Evolutionary conservation across 129 eudicot genomes (phyloP).

Genomic region (Lonicera japonica): DNA sequence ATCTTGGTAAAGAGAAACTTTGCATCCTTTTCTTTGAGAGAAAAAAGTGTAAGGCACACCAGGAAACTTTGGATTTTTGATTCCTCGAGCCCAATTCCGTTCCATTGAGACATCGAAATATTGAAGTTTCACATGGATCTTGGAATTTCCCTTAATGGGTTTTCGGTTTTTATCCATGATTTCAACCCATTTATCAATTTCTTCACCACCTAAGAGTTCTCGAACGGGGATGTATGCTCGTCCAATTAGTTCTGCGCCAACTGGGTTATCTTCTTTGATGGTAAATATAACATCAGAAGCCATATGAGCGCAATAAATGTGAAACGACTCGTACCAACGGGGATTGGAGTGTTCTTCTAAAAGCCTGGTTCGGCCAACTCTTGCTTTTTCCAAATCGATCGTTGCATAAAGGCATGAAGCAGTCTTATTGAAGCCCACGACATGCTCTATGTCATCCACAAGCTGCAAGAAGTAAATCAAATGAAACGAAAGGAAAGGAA

Average conservation of each 20-base stretch:
- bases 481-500: neutral
- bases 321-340: constrained; percentile 82
- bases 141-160: constrained; percentile 46
- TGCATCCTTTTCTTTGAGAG: constrained; percentile 53
- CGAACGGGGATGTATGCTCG: constrained; percentile 62
- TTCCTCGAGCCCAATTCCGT: constrained; percentile 59
- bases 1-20: constrained; percentile 78
- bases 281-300: constrained; percentile 67
- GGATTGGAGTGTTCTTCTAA: constrained; percentile 53
- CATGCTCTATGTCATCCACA: constrained; percentile 40
- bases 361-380: constrained; percentile 79
- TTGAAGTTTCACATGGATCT: constrained; percentile 61
- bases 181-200: constrained; percentile 58
- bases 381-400: constrained; percentile 65
- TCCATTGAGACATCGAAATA: constrained; percentile 56
- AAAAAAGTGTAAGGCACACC: constrained; percentile 87
- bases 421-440: constrained; percentile 34
- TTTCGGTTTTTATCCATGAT: constrained; percentile 40
- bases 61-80: constrained; percentile 50
- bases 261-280: constrained; percentile 55
- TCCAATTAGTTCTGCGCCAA: constrained; percentile 66
- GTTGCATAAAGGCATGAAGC: constrained; percentile 63
- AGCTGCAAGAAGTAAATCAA: constrained; percentile 28
- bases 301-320: constrained; percentile 87
- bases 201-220: constrained; percentile 40